These are phyloP conservation scores for Boletus sensibilis DNA, from an alignment of 768 basidiomycete species.

Conservation along the genomic window DNA sequence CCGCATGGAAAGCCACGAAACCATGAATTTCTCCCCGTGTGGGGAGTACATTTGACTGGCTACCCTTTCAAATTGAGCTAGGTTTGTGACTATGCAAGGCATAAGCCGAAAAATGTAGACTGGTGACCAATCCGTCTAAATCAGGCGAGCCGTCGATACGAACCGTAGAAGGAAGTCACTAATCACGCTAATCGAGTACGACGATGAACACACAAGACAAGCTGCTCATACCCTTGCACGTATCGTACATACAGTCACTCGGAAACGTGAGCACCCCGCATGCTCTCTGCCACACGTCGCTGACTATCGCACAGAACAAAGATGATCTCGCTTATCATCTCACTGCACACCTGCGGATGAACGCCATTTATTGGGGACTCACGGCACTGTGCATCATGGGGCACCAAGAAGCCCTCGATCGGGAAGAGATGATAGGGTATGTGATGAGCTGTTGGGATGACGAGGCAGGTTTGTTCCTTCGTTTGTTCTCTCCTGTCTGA, in stretches of 20 bases:
- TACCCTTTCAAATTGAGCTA: too few relatives aligned
- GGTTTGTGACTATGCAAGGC: too few relatives aligned
- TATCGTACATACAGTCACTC: slow-evolving; percentile 72
- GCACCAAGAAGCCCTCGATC: slow-evolving; percentile 71
- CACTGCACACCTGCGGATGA: slow-evolving; percentile 90
- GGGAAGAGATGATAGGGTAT: slow-evolving; percentile 83
- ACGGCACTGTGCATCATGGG: slow-evolving; percentile 84
- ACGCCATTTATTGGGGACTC: slow-evolving; percentile 96
- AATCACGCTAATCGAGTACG: background rate
- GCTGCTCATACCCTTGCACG: slow-evolving; percentile 57
- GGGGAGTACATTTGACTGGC: too few relatives aligned
- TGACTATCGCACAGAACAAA: slow-evolving; percentile 52
- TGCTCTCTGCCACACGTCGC: background rate
- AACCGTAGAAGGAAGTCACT: background rate
- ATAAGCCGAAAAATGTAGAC: slow-evolving; percentile 7
- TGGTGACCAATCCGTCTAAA: too few relatives aligned
- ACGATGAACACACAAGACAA: slow-evolving; percentile 18
- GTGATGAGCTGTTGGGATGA: slow-evolving; percentile 97
- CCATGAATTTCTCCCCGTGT: too few relatives aligned
- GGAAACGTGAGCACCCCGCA: slow-evolving; percentile 49
- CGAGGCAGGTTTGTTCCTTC: slow-evolving; percentile 57
- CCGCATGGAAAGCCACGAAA: too few relatives aligned
- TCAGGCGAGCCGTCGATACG: too few relatives aligned
- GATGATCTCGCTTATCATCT: slow-evolving; percentile 88
- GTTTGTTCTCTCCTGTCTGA: background rate